Evolutionary conservation across 164 flowering plant genomes (phyloP).

Genomic region (Akebia trifoliata): DNA sequence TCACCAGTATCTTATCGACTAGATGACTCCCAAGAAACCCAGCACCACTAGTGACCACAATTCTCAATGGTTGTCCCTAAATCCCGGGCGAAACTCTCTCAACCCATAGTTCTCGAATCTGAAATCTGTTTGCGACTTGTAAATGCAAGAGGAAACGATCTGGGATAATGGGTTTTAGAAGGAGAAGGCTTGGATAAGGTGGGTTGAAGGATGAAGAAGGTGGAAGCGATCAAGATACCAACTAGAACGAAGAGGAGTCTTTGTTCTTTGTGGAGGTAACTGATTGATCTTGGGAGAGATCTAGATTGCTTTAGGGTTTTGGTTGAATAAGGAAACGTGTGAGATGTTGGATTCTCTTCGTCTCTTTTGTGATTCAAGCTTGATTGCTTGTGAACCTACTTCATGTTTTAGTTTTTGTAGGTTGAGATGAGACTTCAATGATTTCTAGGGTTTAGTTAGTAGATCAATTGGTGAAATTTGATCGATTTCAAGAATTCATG

Average conservation of each 20-base stretch:
- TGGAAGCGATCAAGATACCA: conserved; percentile 76
- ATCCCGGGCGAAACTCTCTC: conserved; percentile 62
- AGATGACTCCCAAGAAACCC: conserved; percentile 95
- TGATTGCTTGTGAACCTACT: conserved; percentile 70
- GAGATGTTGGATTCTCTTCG: conserved; percentile 36
- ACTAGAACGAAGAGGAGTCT: conserved; percentile 76
- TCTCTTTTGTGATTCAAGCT: conserved; percentile 45
- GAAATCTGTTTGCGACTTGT: conserved; percentile 9
- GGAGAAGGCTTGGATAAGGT: conserved; percentile 35
- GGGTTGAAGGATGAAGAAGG: conserved; percentile 83
- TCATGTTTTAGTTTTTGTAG: conserved; percentile 32
- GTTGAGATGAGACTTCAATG: not conserved
- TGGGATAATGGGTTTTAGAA: conserved; percentile 18
- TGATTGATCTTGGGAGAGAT: conserved; percentile 72
- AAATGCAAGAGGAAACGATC: conserved; percentile 11
- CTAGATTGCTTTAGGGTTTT: conserved; percentile 52
- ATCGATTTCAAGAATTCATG: not conserved
- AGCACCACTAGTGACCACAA: conserved; percentile 94
- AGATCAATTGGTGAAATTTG: not conserved
- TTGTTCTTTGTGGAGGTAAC: conserved; percentile 72
- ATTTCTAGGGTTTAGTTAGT: conserved; percentile 5
- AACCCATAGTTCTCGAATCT: too few relatives aligned
- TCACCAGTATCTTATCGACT: conserved; percentile 70
- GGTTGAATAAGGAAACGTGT: conserved; percentile 39
- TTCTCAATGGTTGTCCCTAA: conserved; percentile 43